Percentiles rank a stretch among this genome's conserved stretches.
These are phyloP conservation scores for Rhizoclosmatium globosum DNA, from an alignment of 192 early-diverging fungal species.

Conservation along the genomic window DNA sequence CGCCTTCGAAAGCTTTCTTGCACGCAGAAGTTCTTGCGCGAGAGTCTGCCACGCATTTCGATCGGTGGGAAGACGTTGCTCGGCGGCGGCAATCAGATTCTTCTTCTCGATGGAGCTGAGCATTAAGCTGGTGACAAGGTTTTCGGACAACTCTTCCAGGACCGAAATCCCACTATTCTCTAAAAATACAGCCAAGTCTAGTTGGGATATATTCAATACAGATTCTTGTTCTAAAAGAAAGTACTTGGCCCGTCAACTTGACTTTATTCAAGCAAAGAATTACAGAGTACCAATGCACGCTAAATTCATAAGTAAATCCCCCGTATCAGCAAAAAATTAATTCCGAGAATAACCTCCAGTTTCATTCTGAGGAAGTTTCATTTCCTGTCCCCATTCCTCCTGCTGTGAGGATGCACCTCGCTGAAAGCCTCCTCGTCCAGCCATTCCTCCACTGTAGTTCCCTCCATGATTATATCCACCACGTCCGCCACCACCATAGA, in stretches of 20 bases:
- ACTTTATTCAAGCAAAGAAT: neutral
- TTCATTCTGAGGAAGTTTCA: constrained; percentile 4
- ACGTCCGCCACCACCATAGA: neutral
- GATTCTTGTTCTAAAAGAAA: neutral
- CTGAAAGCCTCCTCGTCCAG: neutral
- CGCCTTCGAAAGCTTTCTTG: neutral
- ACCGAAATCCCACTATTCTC: neutral
- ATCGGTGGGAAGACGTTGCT: neutral
- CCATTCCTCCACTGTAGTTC: neutral
- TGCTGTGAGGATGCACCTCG: neutral
- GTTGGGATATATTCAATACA: neutral
- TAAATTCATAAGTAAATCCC: neutral
- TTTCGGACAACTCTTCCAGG: neutral
- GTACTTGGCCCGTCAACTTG: neutral
- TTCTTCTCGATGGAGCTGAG: neutral
- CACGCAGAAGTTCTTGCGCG: neutral
- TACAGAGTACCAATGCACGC: neutral
- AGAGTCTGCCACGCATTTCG: neutral
- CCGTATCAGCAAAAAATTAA: neutral
- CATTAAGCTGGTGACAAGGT: neutral
- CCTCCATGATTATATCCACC: neutral
- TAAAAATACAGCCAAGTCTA: neutral
- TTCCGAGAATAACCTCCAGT: neutral
- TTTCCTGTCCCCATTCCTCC: neutral
- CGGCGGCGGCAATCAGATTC: neutral